Base-by-base conservation (phyloP, 805 yeast genomes). In the Candida dendrica region DNA sequence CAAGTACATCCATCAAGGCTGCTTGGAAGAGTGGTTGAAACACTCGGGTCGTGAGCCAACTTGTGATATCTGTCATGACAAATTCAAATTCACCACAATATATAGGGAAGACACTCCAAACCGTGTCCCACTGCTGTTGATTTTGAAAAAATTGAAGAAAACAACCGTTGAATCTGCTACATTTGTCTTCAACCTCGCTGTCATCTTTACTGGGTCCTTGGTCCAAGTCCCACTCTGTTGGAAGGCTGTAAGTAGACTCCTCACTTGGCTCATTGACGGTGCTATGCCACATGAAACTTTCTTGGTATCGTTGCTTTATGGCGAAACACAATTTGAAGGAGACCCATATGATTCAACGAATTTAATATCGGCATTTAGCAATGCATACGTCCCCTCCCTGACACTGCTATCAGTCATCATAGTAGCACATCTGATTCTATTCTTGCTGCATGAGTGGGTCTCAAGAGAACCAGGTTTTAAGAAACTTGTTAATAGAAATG, bases 1-100 rank as follows among this genome's bases (percentile, higher is more conserved):
- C 59, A 84, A 83, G 58, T 90, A 81, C 55, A 86, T 93, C 41
- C 99, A 93, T 60, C 95, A 91, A 60, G 95, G 84, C 42, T 93
- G 99, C 61, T 64, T 91, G 37, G 66, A 79, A 53, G 93, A 87
- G 55, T 91, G 98, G 98, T 73, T 93, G 34, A 69, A 72, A 39
- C 89, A 51, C 41, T 51, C 55, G 19, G 65, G 65, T 24, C 77
- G 80, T 45, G 72, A 72, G 29, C 70, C 81, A 11, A 70, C 75
- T 32, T 93, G 98, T 71, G 98, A 91, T 59, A 84, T 93, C 34
- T 93, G 98, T 60, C 83, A 88, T 53, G 69, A 84, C 30, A 75
- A 79, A 24, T 89, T 84, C 61, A 71, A 69, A 42, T 85, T 85
- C 59, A 71, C 72, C 26, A 83, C 87, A 19, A 71, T 78, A 2